These are phyloP conservation scores for Litsea cubeba DNA, from an alignment of 164 flowering plant genomes.

Conservation along the genomic window DNA sequence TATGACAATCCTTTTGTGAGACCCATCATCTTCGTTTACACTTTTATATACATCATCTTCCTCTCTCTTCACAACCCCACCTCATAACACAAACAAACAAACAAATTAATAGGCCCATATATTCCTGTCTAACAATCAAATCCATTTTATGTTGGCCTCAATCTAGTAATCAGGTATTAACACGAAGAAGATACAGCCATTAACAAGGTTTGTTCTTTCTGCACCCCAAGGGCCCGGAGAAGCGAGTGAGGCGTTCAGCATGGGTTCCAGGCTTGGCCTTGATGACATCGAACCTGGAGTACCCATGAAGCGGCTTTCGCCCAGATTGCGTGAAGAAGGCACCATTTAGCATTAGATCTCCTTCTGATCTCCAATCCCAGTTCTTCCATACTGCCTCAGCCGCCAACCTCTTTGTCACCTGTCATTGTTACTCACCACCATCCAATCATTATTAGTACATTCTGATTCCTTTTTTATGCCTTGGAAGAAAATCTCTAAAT, in stretches of 20 bases:
- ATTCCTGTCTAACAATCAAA: background rate
- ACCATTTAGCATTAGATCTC: too few species aligned
- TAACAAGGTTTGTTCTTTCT: background rate
- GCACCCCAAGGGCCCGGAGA: background rate
- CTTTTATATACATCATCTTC: background rate
- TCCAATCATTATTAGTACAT: background rate
- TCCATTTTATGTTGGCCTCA: background rate
- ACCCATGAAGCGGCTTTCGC: background rate
- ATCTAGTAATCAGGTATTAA: background rate
- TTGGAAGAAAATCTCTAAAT: too few species aligned
- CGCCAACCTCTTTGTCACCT: background rate
- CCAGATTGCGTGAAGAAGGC: background rate
- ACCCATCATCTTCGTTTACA: background rate
- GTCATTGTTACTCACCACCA: background rate
- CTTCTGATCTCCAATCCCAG: too few species aligned
- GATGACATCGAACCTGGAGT: background rate
- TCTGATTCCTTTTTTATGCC: too few species aligned
- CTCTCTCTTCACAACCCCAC: too few species aligned
- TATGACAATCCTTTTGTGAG: background rate
- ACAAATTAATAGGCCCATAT: too few species aligned
- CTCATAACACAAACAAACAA: too few species aligned
- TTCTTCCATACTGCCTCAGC: background rate
- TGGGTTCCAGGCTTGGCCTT: background rate
- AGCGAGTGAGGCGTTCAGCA: background rate
- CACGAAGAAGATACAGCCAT: background rate